Evolutionary conservation across 1,139 yeast genomes (phyloP).

Genomic region (Lodderomyces margitis): DNA sequence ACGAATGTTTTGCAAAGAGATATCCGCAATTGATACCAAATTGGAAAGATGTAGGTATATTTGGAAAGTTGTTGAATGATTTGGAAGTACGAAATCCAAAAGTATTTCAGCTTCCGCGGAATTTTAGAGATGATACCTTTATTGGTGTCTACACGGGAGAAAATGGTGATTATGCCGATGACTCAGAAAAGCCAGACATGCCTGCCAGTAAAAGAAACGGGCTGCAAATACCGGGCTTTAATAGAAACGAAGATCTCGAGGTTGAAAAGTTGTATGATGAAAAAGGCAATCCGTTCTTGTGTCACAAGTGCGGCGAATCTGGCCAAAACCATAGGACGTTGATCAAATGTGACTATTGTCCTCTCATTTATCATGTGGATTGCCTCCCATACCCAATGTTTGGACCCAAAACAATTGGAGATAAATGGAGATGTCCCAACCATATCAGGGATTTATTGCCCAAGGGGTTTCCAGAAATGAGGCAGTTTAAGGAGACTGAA

Average conservation of each 20-base stretch:
- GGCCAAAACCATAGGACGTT: constrained; percentile 56
- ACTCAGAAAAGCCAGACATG: constrained; percentile 52
- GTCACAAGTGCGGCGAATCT: constrained; percentile 74
- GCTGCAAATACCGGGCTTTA: constrained; percentile 39
- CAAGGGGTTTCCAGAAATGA: constrained; percentile 23
- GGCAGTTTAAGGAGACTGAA: constrained; percentile 56
- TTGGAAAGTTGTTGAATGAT: constrained; percentile 62
- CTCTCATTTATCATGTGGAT: constrained; percentile 88
- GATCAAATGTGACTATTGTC: constrained; percentile 82
- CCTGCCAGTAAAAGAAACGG: constrained; percentile 35
- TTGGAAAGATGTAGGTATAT: constrained; percentile 50
- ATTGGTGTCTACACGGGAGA: constrained; percentile 67
- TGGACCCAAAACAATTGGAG: constrained; percentile 72
- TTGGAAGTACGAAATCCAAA: constrained; percentile 62
- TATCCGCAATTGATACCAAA: constrained; percentile 27
- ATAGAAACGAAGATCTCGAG: constrained; percentile 51
- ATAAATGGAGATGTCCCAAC: constrained; percentile 92
- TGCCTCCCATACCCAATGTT: constrained; percentile 78
- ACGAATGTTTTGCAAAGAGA: constrained; percentile 54
- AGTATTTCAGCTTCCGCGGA: constrained; percentile 70
- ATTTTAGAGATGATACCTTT: constrained; percentile 65
- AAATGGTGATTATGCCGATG: constrained; percentile 70
- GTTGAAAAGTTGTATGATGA: constrained; percentile 65
- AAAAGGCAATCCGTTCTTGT: constrained; percentile 61
- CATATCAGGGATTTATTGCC: constrained; percentile 65